Evolutionary conservation across 768 basidiomycete species (phyloP).

Genomic region (Punctularia strigosozonata): DNA sequence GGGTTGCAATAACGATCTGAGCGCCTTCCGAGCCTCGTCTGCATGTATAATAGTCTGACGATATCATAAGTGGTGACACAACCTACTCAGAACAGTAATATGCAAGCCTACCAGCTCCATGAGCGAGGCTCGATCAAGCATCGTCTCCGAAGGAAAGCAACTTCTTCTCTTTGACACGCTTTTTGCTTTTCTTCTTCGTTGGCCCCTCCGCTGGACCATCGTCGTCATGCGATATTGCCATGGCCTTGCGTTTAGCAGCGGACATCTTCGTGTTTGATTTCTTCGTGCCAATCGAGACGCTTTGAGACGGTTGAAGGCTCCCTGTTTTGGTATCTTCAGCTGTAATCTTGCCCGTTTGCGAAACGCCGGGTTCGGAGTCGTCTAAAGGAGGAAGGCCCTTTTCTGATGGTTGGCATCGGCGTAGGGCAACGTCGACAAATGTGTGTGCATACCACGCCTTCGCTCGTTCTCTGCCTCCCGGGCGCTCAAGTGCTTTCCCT

Average conservation of each 20-base stretch:
- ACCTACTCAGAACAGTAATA: no score
- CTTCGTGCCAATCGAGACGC: slow-evolving; percentile 31
- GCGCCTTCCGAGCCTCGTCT: no score
- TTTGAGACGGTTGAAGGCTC: no score
- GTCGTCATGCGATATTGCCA: slow-evolving; percentile 19
- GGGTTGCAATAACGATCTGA: no score
- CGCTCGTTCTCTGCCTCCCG: slow-evolving; percentile 69
- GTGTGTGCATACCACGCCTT: slow-evolving; percentile 44
- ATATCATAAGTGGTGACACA: no score
- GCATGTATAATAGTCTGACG: no score
- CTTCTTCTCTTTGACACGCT: slow-evolving; percentile 25
- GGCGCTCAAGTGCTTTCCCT: slow-evolving; percentile 78
- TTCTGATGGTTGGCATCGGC: slow-evolving; percentile 24
- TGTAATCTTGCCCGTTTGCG: background rate
- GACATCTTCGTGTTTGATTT: slow-evolving; percentile 10
- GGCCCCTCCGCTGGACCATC: slow-evolving; percentile 13
- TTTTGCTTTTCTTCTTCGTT: slow-evolving; percentile 47
- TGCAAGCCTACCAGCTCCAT: no score
- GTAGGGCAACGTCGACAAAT: background rate
- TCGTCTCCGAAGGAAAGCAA: slow-evolving; percentile 51
- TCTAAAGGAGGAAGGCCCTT: slow-evolving; percentile 49
- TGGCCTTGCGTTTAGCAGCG: slow-evolving; percentile 21
- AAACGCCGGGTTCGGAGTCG: slow-evolving; percentile 9
- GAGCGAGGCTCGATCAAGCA: no score
- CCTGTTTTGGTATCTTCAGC: slow-evolving; percentile 8